phyloP scores from a whole-genome alignment of 352 stramenopile genomes.

The Phytophthora sp. region DNA sequence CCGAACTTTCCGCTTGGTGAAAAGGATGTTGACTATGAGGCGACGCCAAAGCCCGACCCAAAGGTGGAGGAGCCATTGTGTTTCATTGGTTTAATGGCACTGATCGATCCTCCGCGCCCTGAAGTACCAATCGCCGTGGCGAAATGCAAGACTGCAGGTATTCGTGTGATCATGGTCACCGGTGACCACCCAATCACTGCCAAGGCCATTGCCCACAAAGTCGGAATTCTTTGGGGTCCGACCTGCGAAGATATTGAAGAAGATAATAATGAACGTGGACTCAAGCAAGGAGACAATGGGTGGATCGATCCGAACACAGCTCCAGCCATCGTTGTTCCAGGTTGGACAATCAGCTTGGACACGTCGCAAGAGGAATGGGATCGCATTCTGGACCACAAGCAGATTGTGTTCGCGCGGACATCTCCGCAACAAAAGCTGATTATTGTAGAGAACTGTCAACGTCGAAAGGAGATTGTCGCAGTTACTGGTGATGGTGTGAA shows the following conservation, averaged over 20 bases:
- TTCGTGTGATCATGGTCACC: constrained; percentile 96
- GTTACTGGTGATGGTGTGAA: constrained; percentile 99
- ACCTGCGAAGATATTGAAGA: constrained; percentile 87
- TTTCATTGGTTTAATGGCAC: constrained; percentile 95
- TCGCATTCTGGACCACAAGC: constrained; percentile 77
- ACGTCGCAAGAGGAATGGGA: constrained; percentile 87
- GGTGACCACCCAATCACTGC: constrained; percentile 94
- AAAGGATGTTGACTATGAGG: constrained; percentile 83
- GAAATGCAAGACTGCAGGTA: constrained; percentile 93
- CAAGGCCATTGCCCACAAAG: constrained; percentile 94
- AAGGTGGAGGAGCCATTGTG: constrained; percentile 82
- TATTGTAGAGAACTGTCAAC: constrained; percentile 94
- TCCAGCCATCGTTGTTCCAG: constrained; percentile 84
- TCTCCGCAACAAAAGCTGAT: constrained; percentile 95
- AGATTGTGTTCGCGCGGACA: constrained; percentile 97
- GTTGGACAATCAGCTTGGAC: constrained; percentile 81
- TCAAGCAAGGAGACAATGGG: constrained; percentile 67
- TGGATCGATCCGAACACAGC: constrained; percentile 76
- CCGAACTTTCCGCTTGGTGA: constrained; percentile 86
- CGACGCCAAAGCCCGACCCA: constrained; percentile 65
- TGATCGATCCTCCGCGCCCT: constrained; percentile 95
- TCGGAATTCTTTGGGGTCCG: constrained; percentile 92
- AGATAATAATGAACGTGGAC: constrained; percentile 65
- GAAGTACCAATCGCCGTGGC: constrained; percentile 89
- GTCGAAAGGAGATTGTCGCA: constrained; percentile 88